phyloP scores from a whole-genome alignment of 352 stramenopile genomes.

The Phytophthora vignae region DNA sequence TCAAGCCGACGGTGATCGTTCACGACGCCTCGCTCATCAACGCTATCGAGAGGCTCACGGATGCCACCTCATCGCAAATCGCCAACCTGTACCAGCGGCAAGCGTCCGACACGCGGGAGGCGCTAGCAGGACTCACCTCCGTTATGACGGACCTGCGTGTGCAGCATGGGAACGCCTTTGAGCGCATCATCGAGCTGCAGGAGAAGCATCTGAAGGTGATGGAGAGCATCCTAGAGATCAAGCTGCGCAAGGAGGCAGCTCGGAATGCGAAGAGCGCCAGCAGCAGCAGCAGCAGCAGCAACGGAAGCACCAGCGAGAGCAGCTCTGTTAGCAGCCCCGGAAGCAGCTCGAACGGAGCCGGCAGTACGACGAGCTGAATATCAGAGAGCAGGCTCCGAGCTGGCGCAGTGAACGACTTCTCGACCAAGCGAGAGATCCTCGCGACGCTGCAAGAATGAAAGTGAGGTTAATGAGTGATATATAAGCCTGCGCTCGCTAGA shows the following conservation, averaged over 20 bases:
- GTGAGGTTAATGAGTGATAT: constrained; percentile 33
- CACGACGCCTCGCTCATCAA: constrained; percentile 68
- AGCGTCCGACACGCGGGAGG: constrained; percentile 29
- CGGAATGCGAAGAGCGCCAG: constrained; percentile 16
- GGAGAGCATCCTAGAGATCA: constrained; percentile 65
- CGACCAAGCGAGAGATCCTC: neutral
- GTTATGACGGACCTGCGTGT: constrained; percentile 64
- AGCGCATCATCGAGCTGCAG: constrained; percentile 66
- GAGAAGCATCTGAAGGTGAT: constrained; percentile 76
- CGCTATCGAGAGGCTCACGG: constrained; percentile 70
- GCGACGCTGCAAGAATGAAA: constrained; percentile 12
- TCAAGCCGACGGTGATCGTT: constrained; percentile 55
- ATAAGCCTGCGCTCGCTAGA: constrained; percentile 27
- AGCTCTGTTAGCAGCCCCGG: constrained; percentile 14
- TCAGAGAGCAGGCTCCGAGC: neutral
- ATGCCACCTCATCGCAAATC: constrained; percentile 65
- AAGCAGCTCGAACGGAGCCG: constrained; percentile 7
- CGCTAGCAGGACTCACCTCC: constrained; percentile 49
- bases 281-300: constrained; percentile 14
- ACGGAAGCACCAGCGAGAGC: constrained; percentile 14
- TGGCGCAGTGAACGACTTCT: neutral
- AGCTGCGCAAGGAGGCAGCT: constrained; percentile 45
- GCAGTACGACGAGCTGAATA: constrained; percentile 4
- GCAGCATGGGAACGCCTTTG: constrained; percentile 54
- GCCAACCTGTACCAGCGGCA: constrained; percentile 46